Base-by-base conservation (phyloP, 2,329 filamentous ascomycete genomes). In the Aspergillus candidus region DNA sequence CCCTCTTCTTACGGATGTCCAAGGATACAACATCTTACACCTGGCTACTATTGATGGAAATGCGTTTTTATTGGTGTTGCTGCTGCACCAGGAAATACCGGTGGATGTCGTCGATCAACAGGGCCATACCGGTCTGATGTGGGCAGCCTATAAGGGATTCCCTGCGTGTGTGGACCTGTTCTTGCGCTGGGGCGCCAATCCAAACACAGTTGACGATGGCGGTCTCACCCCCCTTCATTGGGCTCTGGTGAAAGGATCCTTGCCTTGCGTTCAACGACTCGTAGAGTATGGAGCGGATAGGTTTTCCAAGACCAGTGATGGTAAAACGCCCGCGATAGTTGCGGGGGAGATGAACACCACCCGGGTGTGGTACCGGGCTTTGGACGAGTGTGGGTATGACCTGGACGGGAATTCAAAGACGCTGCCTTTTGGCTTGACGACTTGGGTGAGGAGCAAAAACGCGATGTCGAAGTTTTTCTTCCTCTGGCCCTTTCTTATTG, bases 1-100 rank as follows among this genome's bases (percentile, higher is more conserved):
- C 64, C 90, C 91, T 46, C 81, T 96, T 41, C 79, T 95, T 52
- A 89, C 86, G 61, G 93, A 98, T 64, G 83, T 88, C 39, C 90
- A 97, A 73, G 93, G 93, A 60, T 98, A 97, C 75, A 98, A 98
- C 65, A 93, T 95, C 41, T 79, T 98, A 17, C 93, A 98, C 66
- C 88, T 95, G 48, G 93, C 91, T 36, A 97, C 91, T 0, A 94
- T 98, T 62, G 94, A 97, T 65, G 93, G 93, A 54, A 97, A 96
- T 65, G 86, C 94, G 14, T 85, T 94, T 54, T 79, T 97, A 46
- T 78, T 98, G 22, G 82, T 90, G 39, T 78, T 98, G 1, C 79
- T 98, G 6, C 78, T 98, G 17, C 93, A 98, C 70, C 90, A 96
- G 62, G 89, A 93, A 61, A 93, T 98, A 48, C 88, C 89, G 12